These are phyloP conservation scores for Clathrus columnatus DNA, from an alignment of 768 basidiomycete genomes.

Conservation along the genomic window DNA sequence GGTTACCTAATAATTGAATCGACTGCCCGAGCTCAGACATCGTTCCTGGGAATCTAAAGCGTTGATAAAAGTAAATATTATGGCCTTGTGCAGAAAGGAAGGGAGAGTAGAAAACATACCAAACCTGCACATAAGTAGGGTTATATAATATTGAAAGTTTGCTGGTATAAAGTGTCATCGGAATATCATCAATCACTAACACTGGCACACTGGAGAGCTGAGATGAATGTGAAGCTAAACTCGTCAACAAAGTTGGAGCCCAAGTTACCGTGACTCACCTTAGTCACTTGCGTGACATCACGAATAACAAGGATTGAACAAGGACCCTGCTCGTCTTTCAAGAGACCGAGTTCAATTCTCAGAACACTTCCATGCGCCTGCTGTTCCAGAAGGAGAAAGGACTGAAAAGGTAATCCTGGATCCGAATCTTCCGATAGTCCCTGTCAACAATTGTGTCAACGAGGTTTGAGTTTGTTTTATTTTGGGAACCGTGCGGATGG, in stretches of 20 bases:
- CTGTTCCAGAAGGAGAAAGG: background rate
- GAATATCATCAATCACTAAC: background rate
- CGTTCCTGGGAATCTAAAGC: background rate
- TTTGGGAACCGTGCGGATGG: too few relatives aligned
- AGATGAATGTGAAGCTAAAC: too few relatives aligned
- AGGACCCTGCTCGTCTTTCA: background rate
- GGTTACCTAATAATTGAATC: background rate
- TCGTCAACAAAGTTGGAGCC: too few relatives aligned
- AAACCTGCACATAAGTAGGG: background rate
- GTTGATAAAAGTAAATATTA: background rate
- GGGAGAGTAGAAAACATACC: background rate
- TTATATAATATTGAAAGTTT: background rate
- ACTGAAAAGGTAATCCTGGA: background rate
- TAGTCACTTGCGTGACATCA: too few relatives aligned
- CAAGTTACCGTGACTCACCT: too few relatives aligned
- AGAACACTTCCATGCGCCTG: background rate
- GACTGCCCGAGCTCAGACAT: background rate
- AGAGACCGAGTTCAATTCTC: background rate
- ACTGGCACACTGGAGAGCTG: too few relatives aligned
- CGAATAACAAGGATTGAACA: background rate
- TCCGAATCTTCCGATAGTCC: too few relatives aligned
- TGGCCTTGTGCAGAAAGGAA: background rate
- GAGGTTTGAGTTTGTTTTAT: too few relatives aligned
- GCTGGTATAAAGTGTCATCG: background rate
- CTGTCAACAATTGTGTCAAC: too few relatives aligned